These are phyloP conservation scores for Penicillium flavigenum DNA, from an alignment of 495 filamentous ascomycete genomes.

Conservation along the genomic window DNA sequence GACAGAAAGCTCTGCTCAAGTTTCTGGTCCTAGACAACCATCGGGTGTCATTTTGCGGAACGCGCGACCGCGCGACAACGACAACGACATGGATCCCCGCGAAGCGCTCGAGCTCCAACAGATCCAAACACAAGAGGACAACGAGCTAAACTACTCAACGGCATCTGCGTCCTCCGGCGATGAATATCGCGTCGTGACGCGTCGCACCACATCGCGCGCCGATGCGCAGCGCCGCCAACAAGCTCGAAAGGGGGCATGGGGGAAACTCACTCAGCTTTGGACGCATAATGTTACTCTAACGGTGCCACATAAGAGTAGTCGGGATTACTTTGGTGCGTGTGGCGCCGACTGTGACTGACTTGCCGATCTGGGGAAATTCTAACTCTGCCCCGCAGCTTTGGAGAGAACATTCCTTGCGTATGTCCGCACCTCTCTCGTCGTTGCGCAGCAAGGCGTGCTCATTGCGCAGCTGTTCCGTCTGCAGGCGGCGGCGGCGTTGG, in stretches of 20 bases:
- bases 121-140: conserved; percentile 27
- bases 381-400: conserved; percentile 47
- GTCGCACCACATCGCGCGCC: conserved; percentile 21
- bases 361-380: background rate
- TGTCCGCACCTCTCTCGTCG: conserved; percentile 65
- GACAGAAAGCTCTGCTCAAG: conserved; percentile 1
- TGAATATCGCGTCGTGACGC: conserved; percentile 36
- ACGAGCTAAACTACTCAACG: conserved; percentile 20
- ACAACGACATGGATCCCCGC: conserved; percentile 12
- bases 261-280: conserved; percentile 37
- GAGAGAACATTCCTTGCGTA: conserved; percentile 80
- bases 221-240: conserved; percentile 18
- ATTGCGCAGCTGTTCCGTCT: conserved; percentile 71
- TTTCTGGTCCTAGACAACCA: conserved; percentile 6
- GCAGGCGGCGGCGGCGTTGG: conserved; percentile 45
- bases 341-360: background rate
- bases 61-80: conserved; percentile 16
- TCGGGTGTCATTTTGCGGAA: conserved; percentile 11
- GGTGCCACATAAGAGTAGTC: conserved; percentile 44
- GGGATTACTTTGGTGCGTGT: conserved; percentile 45
- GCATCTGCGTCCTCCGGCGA: conserved; percentile 37
- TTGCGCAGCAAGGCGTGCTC: conserved; percentile 65
- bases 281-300: conserved; percentile 41
- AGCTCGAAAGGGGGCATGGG: conserved; percentile 28
- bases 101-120: conserved; percentile 35